Evolutionary conservation across 495 filamentous ascomycete genomes (phyloP).

Genomic region (Aspergillus panamensis): DNA sequence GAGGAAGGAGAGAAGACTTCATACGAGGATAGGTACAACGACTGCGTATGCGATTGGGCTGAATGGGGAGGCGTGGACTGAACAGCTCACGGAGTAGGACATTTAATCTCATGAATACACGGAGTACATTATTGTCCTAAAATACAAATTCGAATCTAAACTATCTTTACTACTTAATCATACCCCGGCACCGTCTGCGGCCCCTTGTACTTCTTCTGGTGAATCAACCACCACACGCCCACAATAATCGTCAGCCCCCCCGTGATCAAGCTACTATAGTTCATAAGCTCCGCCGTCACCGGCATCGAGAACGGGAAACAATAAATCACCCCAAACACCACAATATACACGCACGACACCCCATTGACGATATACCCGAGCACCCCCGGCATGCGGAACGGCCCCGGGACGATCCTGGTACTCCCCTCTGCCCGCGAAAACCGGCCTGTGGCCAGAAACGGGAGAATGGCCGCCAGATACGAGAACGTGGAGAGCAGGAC

Average conservation of each 20-base stretch:
- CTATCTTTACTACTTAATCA: no score
- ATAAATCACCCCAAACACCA: slow-evolving; percentile 71
- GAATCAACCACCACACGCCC: slow-evolving; percentile 34
- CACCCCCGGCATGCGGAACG: slow-evolving; percentile 62
- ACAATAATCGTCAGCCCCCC: slow-evolving; percentile 53
- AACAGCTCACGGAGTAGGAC: no score
- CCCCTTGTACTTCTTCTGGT: no score
- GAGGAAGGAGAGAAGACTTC: no score
- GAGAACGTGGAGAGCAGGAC: slow-evolving; percentile 66
- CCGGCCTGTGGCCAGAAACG: slow-evolving; percentile 64
- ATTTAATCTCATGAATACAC: no score
- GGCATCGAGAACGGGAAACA: slow-evolving; percentile 69
- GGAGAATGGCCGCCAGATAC: slow-evolving; percentile 72
- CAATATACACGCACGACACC: slow-evolving; percentile 59
- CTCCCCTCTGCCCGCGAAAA: slow-evolving; percentile 36
- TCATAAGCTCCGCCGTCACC: slow-evolving; percentile 56
- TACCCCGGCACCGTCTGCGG: no score
- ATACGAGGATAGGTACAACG: no score
- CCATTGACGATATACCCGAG: slow-evolving; percentile 59
- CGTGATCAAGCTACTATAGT: slow-evolving; percentile 65
- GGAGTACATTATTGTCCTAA: no score
- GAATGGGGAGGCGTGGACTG: no score
- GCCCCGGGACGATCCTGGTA: slow-evolving; percentile 39
- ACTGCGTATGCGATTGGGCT: no score
- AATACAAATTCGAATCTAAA: no score